phyloP scores from a whole-genome alignment of 495 filamentous ascomycete genomes.

The Aspergillus avenaceus region DNA sequence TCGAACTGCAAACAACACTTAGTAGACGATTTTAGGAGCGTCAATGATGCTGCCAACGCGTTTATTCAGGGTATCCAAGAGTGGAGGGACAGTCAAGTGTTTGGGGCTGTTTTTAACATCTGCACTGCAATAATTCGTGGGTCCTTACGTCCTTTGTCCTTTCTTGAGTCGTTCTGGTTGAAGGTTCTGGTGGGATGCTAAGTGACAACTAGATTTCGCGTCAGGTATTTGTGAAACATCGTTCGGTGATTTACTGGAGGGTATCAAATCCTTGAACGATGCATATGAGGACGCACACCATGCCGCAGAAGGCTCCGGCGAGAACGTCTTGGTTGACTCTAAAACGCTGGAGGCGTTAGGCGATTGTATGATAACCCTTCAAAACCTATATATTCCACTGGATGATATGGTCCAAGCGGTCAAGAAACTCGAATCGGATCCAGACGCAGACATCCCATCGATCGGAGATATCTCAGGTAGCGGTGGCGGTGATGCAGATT shows the following conservation, averaged over 20 bases:
- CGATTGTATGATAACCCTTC: neutral
- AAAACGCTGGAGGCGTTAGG: neutral
- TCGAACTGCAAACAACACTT: neutral
- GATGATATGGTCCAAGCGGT: neutral
- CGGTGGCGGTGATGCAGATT: neutral
- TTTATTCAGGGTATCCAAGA: neutral
- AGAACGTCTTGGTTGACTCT: neutral
- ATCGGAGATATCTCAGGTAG: neutral
- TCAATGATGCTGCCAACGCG: neutral
- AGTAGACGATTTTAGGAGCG: neutral
- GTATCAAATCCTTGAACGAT: no score
- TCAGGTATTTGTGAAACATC: no score
- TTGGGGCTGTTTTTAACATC: neutral
- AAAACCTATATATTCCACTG: neutral
- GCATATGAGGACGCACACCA: no score
- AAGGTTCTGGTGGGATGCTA: no score
- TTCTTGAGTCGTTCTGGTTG: no score
- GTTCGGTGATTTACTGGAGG: no score
- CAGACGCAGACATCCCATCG: neutral
- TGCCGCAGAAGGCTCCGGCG: no score
- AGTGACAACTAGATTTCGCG: no score
- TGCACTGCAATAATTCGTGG: no score
- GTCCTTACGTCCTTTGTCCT: no score
- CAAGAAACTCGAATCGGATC: neutral
- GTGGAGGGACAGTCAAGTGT: neutral